These are phyloP conservation scores for Gossypium trilobum DNA, from an alignment of 441 rosid species.

Conservation along the genomic window DNA sequence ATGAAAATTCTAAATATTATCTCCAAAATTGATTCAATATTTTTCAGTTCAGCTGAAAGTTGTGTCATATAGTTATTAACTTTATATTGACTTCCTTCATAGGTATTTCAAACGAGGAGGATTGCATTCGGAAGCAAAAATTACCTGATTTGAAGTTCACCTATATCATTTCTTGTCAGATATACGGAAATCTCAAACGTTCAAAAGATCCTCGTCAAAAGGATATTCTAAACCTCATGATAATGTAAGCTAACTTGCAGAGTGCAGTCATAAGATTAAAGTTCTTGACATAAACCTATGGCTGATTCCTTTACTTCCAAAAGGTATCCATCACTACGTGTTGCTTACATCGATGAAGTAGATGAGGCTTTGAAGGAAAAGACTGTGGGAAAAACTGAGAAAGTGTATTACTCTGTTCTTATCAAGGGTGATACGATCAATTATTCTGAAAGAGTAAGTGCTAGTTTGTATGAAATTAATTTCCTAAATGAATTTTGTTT, in stretches of 20 bases:
- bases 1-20: neutral
- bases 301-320: slow-evolving; percentile 13
- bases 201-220: slow-evolving; percentile 31
- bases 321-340: slow-evolving; percentile 79
- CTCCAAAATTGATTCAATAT: neutral
- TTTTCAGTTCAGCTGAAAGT: slow-evolving; percentile 2
- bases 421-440: slow-evolving; percentile 67
- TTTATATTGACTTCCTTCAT: slow-evolving; percentile 25
- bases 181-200: slow-evolving; percentile 72
- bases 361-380: slow-evolving; percentile 43
- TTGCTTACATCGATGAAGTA: slow-evolving; percentile 82
- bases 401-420: slow-evolving; percentile 69
- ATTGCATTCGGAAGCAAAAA: slow-evolving; percentile 37
- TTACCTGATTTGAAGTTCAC: slow-evolving; percentile 87
- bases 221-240: slow-evolving; percentile 77
- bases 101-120: slow-evolving; percentile 32
- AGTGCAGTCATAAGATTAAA: slow-evolving; percentile 1
- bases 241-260: slow-evolving; percentile 42
- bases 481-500: neutral
- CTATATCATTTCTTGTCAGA: slow-evolving; percentile 90
- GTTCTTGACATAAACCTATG: slow-evolving; percentile 15
- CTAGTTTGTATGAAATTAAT: slow-evolving; percentile 8
- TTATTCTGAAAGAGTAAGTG: neutral
- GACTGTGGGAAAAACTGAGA: slow-evolving; percentile 34
- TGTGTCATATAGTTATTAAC: neutral